These are phyloP conservation scores for Rubroboletus pulcherrimus DNA, from an alignment of 768 basidiomycete species.

Conservation along the genomic window DNA sequence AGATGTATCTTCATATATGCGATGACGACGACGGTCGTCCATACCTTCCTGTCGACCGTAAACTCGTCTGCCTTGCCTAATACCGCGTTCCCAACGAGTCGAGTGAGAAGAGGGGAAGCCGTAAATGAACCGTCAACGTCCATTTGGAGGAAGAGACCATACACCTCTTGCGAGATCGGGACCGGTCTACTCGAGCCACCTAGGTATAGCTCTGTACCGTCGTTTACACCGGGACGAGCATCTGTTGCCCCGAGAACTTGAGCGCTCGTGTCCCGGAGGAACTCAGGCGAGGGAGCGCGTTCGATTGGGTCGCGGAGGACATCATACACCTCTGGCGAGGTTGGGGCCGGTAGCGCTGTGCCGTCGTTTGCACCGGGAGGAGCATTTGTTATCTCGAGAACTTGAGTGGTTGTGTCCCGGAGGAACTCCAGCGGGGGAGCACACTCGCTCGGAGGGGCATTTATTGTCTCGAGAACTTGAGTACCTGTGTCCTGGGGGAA, in stretches of 20 bases:
- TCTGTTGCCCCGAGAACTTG: neutral
- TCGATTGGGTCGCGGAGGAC: slow-evolving; percentile 22
- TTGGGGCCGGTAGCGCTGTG: too few species aligned
- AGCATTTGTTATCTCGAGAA: neutral
- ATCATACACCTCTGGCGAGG: too few species aligned
- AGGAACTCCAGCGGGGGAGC: too few species aligned
- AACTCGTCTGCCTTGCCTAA: slow-evolving; percentile 30
- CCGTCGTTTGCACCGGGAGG: neutral
- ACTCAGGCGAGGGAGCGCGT: slow-evolving; percentile 35
- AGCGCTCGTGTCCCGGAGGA: neutral
- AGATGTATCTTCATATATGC: slow-evolving; percentile 44
- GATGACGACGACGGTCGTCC: slow-evolving; percentile 47
- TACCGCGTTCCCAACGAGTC: slow-evolving; percentile 36
- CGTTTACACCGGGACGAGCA: neutral
- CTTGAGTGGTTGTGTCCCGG: neutral
- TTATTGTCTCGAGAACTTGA: too few species aligned
- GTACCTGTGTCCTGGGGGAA: too few species aligned
- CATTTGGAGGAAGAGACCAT: slow-evolving; percentile 39
- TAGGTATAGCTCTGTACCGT: too few species aligned
- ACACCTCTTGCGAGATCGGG: slow-evolving; percentile 26
- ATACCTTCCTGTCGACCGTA: slow-evolving; percentile 35
- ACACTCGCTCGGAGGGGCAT: too few species aligned
- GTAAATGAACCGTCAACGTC: slow-evolving; percentile 49
- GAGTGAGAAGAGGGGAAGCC: slow-evolving; percentile 26
- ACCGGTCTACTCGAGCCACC: neutral